phyloP scores from a whole-genome alignment of 441 rosid genomes.

The Corymbia calophylla region DNA sequence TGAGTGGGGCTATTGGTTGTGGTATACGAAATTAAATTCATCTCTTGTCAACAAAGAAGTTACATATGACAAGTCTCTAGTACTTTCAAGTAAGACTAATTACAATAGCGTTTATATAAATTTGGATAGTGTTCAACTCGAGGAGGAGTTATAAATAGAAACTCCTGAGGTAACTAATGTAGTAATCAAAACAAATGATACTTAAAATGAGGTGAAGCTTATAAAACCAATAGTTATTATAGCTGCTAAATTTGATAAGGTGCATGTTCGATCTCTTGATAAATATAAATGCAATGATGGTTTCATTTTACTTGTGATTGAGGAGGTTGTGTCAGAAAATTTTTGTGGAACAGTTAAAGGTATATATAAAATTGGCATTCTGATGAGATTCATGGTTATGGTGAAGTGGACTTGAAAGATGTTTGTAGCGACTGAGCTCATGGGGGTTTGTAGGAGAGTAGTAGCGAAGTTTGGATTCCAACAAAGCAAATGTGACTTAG shows the following conservation, averaged over 20 bases:
- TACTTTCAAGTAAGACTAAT: neutral
- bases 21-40: neutral
- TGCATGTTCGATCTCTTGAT: rapidly evolving
- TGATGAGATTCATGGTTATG: rapidly evolving
- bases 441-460: neutral
- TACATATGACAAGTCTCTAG: neutral
- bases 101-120: rapidly evolving
- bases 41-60: rapidly evolving
- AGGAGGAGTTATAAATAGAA: rapidly evolving
- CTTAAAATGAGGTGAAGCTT: rapidly evolving
- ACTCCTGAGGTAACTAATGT: neutral
- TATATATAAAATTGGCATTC: neutral
- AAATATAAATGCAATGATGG: neutral
- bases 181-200: rapidly evolving
- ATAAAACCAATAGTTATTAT: neutral
- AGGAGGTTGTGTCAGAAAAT: neutral
- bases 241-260: neutral
- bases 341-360: neutral
- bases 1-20: neutral
- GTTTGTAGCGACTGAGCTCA: rapidly evolving
- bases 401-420: neutral
- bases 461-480: neutral
- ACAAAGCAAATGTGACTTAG: rapidly evolving
- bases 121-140: neutral
- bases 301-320: neutral